These are phyloP conservation scores for Chaetomiaceae sp. DNA, from an alignment of 2,329 filamentous ascomycete species.

Conservation along the genomic window DNA sequence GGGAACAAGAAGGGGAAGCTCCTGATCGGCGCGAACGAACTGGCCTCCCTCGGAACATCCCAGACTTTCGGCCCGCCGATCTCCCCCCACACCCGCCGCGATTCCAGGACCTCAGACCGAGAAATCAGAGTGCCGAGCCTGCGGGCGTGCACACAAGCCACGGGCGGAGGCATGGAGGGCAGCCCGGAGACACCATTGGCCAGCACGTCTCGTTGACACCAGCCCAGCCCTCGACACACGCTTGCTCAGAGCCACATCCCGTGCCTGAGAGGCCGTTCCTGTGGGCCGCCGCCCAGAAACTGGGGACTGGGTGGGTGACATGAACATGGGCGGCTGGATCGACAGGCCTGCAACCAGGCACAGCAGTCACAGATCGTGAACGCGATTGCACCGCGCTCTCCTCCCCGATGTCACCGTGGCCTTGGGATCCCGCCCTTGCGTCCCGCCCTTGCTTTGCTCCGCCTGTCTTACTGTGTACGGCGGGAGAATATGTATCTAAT, in stretches of 20 bases:
- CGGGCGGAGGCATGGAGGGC: background rate
- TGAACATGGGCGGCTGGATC: conserved; percentile 3
- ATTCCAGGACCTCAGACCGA: background rate
- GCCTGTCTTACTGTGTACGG: background rate
- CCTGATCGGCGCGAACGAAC: background rate
- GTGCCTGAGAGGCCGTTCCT: too few relatives aligned
- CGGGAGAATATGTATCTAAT: background rate
- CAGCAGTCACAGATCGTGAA: conserved; percentile 6
- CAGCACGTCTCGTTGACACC: background rate
- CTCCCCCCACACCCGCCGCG: background rate
- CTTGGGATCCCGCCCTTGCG: background rate
- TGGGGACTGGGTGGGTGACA: conserved; percentile 1
- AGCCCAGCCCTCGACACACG: too few relatives aligned
- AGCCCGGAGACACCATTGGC: background rate
- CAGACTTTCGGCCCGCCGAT: conserved; percentile 1
- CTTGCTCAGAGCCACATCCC: too few relatives aligned
- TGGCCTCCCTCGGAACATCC: too few relatives aligned
- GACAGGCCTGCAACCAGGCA: background rate
- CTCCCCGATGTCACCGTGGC: background rate
- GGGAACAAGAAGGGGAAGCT: background rate
- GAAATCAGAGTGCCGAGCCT: background rate
- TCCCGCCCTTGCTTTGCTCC: background rate
- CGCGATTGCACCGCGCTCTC: background rate
- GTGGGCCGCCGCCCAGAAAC: background rate
- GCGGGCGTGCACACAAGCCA: background rate